A percentile compares a stretch with the other conserved stretches of the same genome.
Conservation (phyloP, 192 early-diverging fungal genomes). For the Linnemannia exigua region DNA sequence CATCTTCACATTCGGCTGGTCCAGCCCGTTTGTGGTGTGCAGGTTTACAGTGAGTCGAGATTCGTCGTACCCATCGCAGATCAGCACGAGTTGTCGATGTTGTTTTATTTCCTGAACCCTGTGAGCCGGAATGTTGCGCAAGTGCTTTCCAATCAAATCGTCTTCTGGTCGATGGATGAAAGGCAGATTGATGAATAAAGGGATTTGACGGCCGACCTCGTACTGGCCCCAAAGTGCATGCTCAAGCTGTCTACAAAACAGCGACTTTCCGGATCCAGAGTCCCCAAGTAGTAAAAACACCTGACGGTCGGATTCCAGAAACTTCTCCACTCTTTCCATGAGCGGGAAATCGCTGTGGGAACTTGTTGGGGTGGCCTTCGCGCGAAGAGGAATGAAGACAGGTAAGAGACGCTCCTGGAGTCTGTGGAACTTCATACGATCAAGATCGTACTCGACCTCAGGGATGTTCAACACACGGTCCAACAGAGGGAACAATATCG, state of each 20-base stretch:
- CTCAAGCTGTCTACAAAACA: not conserved
- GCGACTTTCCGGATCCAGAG: not conserved
- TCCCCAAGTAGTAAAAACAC: not conserved
- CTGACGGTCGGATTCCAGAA: not conserved
- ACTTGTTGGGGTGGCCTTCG: not conserved
- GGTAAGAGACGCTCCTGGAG: not conserved
- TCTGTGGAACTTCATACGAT: not conserved
- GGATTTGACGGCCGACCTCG: not conserved
- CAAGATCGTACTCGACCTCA: not conserved
- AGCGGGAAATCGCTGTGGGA: not conserved
- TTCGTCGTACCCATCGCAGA: constrained; percentile 1
- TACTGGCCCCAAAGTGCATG: not conserved
- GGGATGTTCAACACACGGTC: not conserved
- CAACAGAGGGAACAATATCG: not conserved
- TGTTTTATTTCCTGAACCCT: not conserved
- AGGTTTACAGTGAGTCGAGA: not conserved
- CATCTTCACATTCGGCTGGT: not conserved
- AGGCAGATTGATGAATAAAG: not conserved
- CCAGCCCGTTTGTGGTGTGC: not conserved
- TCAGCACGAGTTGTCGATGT: not conserved
- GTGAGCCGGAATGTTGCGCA: not conserved
- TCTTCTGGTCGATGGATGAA: not conserved
- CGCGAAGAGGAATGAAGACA: not conserved
- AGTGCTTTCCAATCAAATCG: not conserved
- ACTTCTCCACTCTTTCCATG: not conserved